Conservation (phyloP, 129 eudicot genomes). For the Pittosporum tobira region DNA sequence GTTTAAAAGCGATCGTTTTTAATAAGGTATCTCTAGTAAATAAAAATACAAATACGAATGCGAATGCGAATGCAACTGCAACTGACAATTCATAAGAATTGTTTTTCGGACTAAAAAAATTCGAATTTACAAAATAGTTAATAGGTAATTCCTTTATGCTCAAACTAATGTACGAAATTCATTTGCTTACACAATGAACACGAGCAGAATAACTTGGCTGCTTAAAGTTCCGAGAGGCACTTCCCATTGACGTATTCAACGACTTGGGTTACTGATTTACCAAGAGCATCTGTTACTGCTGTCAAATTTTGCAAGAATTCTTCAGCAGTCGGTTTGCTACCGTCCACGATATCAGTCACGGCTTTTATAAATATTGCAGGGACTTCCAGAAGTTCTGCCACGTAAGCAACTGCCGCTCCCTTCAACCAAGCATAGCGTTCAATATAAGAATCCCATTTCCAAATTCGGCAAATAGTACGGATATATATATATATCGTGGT, state of each 20-base stretch:
- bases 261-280: constrained; percentile 44
- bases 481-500: background rate
- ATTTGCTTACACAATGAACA: too few species aligned
- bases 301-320: constrained; percentile 75
- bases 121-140: too few species aligned
- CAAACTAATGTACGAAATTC: too few species aligned
- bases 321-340: constrained; percentile 86
- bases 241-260: constrained; percentile 78
- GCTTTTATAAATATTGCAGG: constrained; percentile 78
- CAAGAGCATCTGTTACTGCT: constrained; percentile 71
- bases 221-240: constrained; percentile 47
- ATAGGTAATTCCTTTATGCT: too few species aligned
- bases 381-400: constrained; percentile 71
- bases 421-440: constrained; percentile 17
- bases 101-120: background rate
- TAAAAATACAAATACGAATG: too few species aligned
- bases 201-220: background rate
- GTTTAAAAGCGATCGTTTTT: too few species aligned
- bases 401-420: constrained; percentile 97
- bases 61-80: too few species aligned
- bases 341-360: constrained; percentile 91
- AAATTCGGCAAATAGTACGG: too few species aligned
- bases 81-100: background rate
- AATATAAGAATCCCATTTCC: background rate
- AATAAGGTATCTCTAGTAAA: too few species aligned